Evolutionary conservation across 257 asterid genomes (phyloP), one percentile per base, ranked within the genome.

Genomic region (Scutellaria barbata): DNA sequence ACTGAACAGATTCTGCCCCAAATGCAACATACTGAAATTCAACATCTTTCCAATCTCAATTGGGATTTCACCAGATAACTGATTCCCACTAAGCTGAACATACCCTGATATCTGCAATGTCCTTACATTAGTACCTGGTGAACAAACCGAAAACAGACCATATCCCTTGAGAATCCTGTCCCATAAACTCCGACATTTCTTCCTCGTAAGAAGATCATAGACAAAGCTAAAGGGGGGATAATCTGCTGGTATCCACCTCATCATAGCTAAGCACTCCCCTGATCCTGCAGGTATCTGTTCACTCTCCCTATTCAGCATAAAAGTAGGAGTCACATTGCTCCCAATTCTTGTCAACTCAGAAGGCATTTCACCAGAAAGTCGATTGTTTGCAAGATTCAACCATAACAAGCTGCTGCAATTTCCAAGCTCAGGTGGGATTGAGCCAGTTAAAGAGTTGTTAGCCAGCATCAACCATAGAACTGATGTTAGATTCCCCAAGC

Each of bases 381-480:
- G 76, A 59, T 92, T 92, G 14, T 82, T 87, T 2, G 92, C 97
- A 10, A 92, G 89, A 71, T 92, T 90, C 60, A 92, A 45, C 98
- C 98, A 92, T 11, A 92, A 51, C 56, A 92, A 76, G 85, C 97
- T 90, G 74, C 90, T 87, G 82, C 98, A 90, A 30, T 84, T 85
- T 2, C 98, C 98, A 14, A 92, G n/a, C 60, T 88, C 93, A 0
- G 74, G 80, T 33, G 98, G 98, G 54, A 92, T 90, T 58, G 53
- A 62, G 3, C 93, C 93, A 0, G 86, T 71, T 10, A 92, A 72
- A 0, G 86, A 82, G 51, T 92, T 92, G 75, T 88, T 85, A 13
- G 97, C 95, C n/a, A 92, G 91, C 92, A 88, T 90, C 68, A 92
- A 54, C 98, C 96, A 92, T 52, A 92, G 25, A n/a, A 92, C 85